Conservation (phyloP, 176 grass and related monocot species). For the Melocanna baccifera region DNA sequence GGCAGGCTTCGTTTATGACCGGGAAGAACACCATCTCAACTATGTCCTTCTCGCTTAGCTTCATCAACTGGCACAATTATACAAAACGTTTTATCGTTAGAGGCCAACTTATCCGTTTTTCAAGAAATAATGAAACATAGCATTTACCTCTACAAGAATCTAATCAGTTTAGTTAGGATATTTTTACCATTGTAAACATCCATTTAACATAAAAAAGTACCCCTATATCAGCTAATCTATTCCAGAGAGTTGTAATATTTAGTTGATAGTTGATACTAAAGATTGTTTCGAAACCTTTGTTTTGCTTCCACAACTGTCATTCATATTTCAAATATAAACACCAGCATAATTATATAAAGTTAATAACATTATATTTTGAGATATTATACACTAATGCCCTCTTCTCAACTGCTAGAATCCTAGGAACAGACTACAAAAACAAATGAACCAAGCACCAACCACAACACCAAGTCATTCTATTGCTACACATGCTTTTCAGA, state of each 20-base stretch:
- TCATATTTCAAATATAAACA: conserved; percentile 15
- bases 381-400: background rate
- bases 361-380: background rate
- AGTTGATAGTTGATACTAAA: background rate
- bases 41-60: conserved; percentile 76
- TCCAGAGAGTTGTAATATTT: background rate
- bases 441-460: background rate
- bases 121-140: background rate
- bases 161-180: background rate
- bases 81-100: conserved; percentile 17
- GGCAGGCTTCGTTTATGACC: conserved; percentile 82
- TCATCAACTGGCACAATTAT: conserved; percentile 58
- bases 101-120: background rate
- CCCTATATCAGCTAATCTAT: background rate
- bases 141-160: background rate
- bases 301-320: conserved; percentile 1
- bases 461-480: background rate
- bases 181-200: background rate
- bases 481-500: background rate
- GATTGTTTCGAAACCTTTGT: background rate
- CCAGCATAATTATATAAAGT: background rate
- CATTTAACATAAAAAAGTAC: background rate
- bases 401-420: background rate
- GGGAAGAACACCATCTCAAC: conserved; percentile 91
- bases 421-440: background rate